Evolutionary conservation across 805 yeast species (phyloP).

Genomic region (Suhomyces xylopsoci): DNA sequence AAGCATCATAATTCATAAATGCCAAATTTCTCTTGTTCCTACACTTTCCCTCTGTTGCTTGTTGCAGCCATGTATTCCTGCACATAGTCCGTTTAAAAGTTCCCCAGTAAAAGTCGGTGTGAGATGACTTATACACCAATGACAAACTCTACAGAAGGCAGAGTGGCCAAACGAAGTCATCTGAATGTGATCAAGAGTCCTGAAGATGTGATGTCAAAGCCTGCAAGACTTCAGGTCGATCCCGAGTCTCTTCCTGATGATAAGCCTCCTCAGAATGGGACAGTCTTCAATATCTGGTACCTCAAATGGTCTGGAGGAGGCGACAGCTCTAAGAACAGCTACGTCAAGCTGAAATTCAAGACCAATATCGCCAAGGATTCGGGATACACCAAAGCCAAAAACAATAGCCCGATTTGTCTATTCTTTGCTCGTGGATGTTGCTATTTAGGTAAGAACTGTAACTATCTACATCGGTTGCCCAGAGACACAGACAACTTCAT

Average conservation of each 20-base stretch:
- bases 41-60: no score
- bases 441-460: conserved; percentile 71
- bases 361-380: conserved; percentile 62
- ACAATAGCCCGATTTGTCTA: conserved; percentile 59
- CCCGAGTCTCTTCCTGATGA: conserved; percentile 53
- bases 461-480: conserved; percentile 77
- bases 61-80: neutral
- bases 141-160: neutral
- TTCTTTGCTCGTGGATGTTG: conserved; percentile 91
- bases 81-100: neutral
- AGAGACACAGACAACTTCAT: conserved; percentile 52
- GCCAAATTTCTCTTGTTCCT: no score
- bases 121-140: neutral
- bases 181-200: neutral
- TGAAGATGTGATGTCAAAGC: conserved; percentile 9
- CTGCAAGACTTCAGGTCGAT: conserved; percentile 76
- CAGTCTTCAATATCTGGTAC: conserved; percentile 83
- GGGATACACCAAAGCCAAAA: conserved; percentile 73
- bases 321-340: conserved; percentile 44
- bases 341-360: conserved; percentile 53
- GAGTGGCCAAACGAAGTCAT: neutral
- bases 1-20: no score
- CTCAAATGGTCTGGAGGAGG: conserved; percentile 81
- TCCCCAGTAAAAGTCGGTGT: neutral
- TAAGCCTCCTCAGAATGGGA: conserved; percentile 77